Percentiles rank a stretch among this genome's conserved stretches.
These are phyloP conservation scores for Phellopilus nigrolimitatus DNA, from an alignment of 1,284 basidiomycete species.

Conservation along the genomic window DNA sequence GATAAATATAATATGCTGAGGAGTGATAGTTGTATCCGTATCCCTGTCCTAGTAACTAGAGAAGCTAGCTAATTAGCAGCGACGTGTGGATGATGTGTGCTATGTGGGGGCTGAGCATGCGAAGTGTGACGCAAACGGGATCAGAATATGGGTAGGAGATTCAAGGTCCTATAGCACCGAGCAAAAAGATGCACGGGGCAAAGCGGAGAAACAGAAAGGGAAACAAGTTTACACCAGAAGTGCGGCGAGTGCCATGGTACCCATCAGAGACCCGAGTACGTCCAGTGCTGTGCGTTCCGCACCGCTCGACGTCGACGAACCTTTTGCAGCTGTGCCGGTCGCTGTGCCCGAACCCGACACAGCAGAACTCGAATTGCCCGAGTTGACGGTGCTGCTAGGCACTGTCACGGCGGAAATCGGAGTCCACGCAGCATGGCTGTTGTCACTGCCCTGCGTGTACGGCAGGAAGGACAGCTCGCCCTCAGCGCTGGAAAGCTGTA, in stretches of 20 bases:
- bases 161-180: neutral
- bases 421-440: constrained; percentile 48
- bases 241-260: neutral
- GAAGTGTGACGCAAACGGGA: no score
- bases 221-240: neutral
- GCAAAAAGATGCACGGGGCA: no score
- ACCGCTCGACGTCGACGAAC: neutral
- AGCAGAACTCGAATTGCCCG: neutral
- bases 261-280: neutral
- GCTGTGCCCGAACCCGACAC: constrained; percentile 12
- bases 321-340: neutral
- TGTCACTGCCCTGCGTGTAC: constrained; percentile 44
- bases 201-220: neutral
- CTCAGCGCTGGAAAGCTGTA: constrained; percentile 63
- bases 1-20: no score
- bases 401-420: constrained; percentile 34
- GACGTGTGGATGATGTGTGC: no score
- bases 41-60: no score
- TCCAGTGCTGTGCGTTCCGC: neutral
- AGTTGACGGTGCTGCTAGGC: no score
- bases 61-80: neutral
- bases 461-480: constrained; percentile 68
- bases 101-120: no score
- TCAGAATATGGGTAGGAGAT: no score
- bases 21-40: no score